phyloP scores from a whole-genome alignment of 2,329 filamentous ascomycete species.

The Falciphora oryzae region DNA sequence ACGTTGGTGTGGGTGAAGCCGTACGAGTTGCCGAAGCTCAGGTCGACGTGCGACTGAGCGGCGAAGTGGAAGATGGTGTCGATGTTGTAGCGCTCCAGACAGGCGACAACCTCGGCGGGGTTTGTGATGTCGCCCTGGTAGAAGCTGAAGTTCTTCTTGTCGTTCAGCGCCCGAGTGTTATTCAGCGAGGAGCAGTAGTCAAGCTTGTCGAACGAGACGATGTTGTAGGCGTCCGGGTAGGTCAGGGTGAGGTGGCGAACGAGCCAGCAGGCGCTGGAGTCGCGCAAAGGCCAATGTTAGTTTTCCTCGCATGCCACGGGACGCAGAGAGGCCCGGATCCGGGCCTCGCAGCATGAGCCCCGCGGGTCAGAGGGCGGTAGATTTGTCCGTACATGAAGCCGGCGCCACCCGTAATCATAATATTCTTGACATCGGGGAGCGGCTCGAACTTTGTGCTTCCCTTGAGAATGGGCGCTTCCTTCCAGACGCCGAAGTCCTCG shows the following conservation, averaged over 20 bases:
- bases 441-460: conserved; percentile 68
- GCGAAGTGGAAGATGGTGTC: conserved; percentile 82
- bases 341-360: background rate
- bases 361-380: conserved; percentile 3
- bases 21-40: conserved; percentile 79
- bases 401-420: conserved; percentile 77
- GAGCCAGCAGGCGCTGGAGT: conserved; percentile 69
- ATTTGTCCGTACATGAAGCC: conserved; percentile 68
- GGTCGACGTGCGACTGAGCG: conserved; percentile 77
- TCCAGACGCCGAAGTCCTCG: conserved; percentile 61
- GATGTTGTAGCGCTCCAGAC: conserved; percentile 64
- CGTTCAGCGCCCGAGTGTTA: conserved; percentile 66
- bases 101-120: conserved; percentile 62
- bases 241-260: conserved; percentile 71
- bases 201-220: conserved; percentile 79
- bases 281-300: background rate
- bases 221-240: conserved; percentile 68
- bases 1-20: conserved; percentile 78
- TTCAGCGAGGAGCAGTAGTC: conserved; percentile 78
- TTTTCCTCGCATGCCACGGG: too few relatives aligned
- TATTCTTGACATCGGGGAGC: conserved; percentile 65
- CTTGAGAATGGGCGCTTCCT: conserved; percentile 61
- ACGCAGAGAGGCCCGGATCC: too few relatives aligned
- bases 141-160: conserved; percentile 68
- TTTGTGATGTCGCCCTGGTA: conserved; percentile 75